These are phyloP conservation scores for Globisporangium spiculum DNA, from an alignment of 352 stramenopile genomes.

Conservation along the genomic window DNA sequence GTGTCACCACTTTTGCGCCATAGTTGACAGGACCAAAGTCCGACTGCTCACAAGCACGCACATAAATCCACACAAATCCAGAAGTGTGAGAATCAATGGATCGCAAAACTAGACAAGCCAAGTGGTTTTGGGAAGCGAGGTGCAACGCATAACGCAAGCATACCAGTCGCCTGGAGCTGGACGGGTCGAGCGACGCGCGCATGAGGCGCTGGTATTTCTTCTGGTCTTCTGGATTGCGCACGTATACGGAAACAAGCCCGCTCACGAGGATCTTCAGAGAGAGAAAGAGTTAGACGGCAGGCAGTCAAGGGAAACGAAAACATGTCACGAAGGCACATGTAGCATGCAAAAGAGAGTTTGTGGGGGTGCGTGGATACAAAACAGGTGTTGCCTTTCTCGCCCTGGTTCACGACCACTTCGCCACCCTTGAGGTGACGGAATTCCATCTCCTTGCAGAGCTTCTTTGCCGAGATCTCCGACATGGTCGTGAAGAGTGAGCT, in stretches of 20 bases:
- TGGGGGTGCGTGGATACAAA: slow-evolving; percentile 38
- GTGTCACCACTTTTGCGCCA: slow-evolving; percentile 64
- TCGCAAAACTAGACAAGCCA: neutral
- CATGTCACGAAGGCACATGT: neutral
- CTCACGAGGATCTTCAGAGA: slow-evolving; percentile 72
- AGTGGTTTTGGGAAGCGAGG: neutral
- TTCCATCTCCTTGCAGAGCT: slow-evolving; percentile 86
- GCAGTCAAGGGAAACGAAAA: neutral
- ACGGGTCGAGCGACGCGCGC: slow-evolving; percentile 40
- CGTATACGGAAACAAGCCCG: slow-evolving; percentile 69
- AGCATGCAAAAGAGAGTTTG: slow-evolving; percentile 1
- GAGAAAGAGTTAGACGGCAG: neutral
- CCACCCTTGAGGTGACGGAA: slow-evolving; percentile 67
- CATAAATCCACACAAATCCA: neutral
- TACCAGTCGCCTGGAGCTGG: slow-evolving; percentile 44
- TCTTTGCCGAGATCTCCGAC: slow-evolving; percentile 81
- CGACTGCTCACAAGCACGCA: slow-evolving; percentile 21
- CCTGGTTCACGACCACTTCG: slow-evolving; percentile 78
- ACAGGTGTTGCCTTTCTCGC: slow-evolving; percentile 83
- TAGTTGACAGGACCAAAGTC: slow-evolving; percentile 39
- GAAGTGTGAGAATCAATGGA: neutral
- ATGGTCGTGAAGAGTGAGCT: slow-evolving; percentile 85
- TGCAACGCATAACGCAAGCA: neutral
- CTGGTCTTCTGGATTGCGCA: slow-evolving; percentile 70
- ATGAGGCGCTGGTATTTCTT: slow-evolving; percentile 52